These are phyloP conservation scores for Eryngium alpinum DNA, from an alignment of 140 eudicot genomes.

Conservation along the genomic window DNA sequence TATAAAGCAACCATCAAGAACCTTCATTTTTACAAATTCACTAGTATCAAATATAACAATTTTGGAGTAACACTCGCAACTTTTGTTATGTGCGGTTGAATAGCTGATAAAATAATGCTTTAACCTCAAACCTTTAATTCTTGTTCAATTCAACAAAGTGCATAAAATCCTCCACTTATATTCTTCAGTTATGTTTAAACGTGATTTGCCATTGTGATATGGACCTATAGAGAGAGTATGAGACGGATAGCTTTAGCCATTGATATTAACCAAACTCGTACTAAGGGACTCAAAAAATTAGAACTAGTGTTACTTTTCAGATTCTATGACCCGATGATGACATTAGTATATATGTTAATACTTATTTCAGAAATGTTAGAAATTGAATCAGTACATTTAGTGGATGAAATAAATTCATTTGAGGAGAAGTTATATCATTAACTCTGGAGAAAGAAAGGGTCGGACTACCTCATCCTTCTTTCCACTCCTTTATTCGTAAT, in stretches of 20 bases:
- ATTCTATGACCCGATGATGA: too few species aligned
- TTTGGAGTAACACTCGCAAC: conserved; percentile 36
- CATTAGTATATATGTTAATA: too few species aligned
- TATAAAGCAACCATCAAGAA: conserved; percentile 44
- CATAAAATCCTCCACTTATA: conserved; percentile 48
- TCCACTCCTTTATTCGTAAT: too few species aligned
- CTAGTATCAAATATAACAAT: conserved; percentile 21
- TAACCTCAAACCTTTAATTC: conserved; percentile 25
- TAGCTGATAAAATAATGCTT: conserved; percentile 32
- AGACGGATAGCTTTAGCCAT: conserved; percentile 63
- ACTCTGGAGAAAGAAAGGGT: too few species aligned
- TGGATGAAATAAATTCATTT: too few species aligned
- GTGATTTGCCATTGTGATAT: conserved; percentile 42
- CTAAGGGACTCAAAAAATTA: conserved; percentile 67
- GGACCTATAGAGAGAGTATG: conserved; percentile 60
- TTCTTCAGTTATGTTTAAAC: conserved; percentile 45
- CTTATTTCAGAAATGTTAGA: too few species aligned
- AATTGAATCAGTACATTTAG: too few species aligned
- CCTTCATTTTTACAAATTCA: conserved; percentile 49
- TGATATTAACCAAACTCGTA: conserved; percentile 41
- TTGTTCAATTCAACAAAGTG: conserved; percentile 24
- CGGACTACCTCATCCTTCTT: too few species aligned
- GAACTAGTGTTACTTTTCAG: conserved; percentile 45
- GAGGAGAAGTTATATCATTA: too few species aligned
- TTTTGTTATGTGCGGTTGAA: conserved; percentile 24